Evolutionary conservation across 2,329 filamentous ascomycete species (phyloP), one percentile per base, ranked within the genome.

Genomic region (Aspergillus puulaauensis): DNA sequence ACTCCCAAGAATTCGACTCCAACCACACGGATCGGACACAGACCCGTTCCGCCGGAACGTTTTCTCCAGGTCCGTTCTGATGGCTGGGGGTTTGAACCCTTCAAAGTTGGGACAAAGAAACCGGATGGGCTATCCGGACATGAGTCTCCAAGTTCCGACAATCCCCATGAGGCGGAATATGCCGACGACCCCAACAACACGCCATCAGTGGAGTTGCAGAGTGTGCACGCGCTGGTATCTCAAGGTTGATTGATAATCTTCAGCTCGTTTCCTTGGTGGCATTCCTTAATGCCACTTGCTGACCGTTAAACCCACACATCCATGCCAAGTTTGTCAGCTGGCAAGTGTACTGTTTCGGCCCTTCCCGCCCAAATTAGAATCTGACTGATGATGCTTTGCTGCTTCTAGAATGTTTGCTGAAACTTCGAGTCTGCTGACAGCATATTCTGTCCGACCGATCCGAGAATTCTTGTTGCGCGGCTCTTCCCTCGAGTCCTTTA

Each of bases 391-490:
- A 43, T 43, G 39, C 14, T 21, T 61, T 19, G 49, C 56, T 65
- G 60, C 64, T 71, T 70, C 68, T 66, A 70, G 67, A 48, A 69
- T 62, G 61, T 64, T 68, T 61, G 63, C 61, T 65, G 64, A 65
- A 70, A 60, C 58, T 60, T 68, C 56, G 24, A 54, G 57, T 57
- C 61, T 60, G 62, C 49, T 58, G 50, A 33, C 37, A 33, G 17
- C 46, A 39, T 35, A n/a, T 12, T 45, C 46, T 58, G 50, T 46
- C 50, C 27, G n/a, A 35, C 31, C 37, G 21, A 39, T 17, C 15
- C 12, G 48, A 27, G n/a, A 40, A 23, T 51, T 27, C 48, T 23
- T 51, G 35, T 24, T 12, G 48, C 14, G 48, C 48, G 46, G 37
- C 27, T 39, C 51, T 52, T 33, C 24, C 19, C 21, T 46, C 44